Base-by-base conservation (phyloP, 2,329 filamentous ascomycete genomes). In the Capronia americana region DNA sequence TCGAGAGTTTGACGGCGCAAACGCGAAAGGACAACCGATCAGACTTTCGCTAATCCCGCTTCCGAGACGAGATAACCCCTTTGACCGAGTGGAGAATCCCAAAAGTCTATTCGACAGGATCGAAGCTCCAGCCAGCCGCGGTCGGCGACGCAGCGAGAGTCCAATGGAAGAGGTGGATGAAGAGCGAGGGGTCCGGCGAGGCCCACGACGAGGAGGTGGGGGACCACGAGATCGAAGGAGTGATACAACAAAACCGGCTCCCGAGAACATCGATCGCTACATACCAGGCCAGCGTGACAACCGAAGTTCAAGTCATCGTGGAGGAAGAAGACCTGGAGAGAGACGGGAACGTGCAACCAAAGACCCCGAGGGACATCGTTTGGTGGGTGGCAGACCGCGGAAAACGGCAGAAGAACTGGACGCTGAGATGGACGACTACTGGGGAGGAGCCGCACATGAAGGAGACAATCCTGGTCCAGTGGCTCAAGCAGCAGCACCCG, bases 381-480 rank as follows among this genome's bases (percentile, higher is more conserved):
- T 81, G 55, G 83, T 81, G 20, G 84, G 86, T 61, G 85, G 85
- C 46, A 86, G 92, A 57, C 84, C 88, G 1, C 90, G 88, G 79
- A 97, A 96, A 85, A 97, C 93, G 0, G 90, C 93, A 72, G 92
- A 96, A 73, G 92, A 97, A 77, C 83, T 97, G 48, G 93, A 97
- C 77, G 92, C 92, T n/a, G 93, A 97, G 80, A 97, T 97, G 93
- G 92, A 90, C 32, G 92, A 97, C 75, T 97, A 97, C 78, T 97
- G 92, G 83, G 88, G 85, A 32, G 81, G 80, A 28, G 77, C 78
- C 44, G 77, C 11, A 6, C 6, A 73, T 56, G 75, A 79, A 56
- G 78, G 75, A 59, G 77, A 48, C 46, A 66, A 71, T 28, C 75
- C 74, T 56, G 74, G 75, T 20, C 72, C 75, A 10, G 75, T 77